These are phyloP conservation scores for Termitomyces heimii DNA, from an alignment of 768 basidiomycete genomes.

Conservation along the genomic window DNA sequence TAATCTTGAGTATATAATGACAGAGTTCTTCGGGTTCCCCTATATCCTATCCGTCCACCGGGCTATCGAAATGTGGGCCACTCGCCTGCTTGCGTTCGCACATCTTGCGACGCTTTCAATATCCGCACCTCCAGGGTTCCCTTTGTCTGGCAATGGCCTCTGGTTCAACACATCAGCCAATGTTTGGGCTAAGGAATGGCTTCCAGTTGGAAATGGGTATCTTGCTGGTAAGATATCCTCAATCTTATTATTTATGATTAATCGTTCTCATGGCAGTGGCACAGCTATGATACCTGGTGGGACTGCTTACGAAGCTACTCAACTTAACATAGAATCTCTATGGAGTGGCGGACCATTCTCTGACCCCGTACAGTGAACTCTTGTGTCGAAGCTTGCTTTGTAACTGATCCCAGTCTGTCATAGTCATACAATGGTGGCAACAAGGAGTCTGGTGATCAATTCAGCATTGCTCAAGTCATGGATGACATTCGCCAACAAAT, in stretches of 20 bases:
- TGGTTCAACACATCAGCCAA: conserved; percentile 57
- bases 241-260: background rate
- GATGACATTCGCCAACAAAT: conserved; percentile 47
- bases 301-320: conserved; percentile 50
- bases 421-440: conserved; percentile 73
- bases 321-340: conserved; percentile 70
- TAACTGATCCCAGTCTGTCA: background rate
- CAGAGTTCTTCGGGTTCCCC: conserved; percentile 10
- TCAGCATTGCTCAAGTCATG: conserved; percentile 42
- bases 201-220: conserved; percentile 73
- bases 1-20: conserved; percentile 10
- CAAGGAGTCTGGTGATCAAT: conserved; percentile 37
- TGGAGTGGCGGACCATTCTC: conserved; percentile 74
- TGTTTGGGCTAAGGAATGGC: conserved; percentile 53
- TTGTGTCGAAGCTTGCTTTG: background rate
- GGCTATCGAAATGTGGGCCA: conserved; percentile 18
- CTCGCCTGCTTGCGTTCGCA: conserved; percentile 16
- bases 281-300: conserved; percentile 65
- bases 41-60: conserved; percentile 9
- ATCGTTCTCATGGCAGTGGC: background rate
- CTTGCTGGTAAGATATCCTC: conserved; percentile 41
- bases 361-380: conserved; percentile 42
- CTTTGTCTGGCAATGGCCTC: conserved; percentile 65
- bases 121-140: conserved; percentile 44
- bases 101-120: conserved; percentile 15